phyloP scores from a whole-genome alignment of 202 grass and related monocot genomes.

The Setaria viridis region DNA sequence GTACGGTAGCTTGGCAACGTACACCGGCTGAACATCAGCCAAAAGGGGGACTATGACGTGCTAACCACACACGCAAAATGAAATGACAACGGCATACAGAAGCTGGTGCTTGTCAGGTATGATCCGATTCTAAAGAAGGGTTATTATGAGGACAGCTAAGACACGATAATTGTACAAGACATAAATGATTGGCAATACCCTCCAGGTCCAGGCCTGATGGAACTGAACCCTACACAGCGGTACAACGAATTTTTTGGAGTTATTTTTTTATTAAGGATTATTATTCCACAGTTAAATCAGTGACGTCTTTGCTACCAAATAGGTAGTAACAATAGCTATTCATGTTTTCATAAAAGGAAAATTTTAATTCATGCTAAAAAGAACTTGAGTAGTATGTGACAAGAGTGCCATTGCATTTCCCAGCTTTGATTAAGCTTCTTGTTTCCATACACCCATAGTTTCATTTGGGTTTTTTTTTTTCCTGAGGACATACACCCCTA shows the following conservation, averaged over 20 bases:
- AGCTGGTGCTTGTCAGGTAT: slow-evolving; percentile 15
- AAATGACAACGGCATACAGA: slow-evolving; percentile 24
- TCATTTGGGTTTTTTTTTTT: no score
- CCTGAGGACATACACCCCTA: neutral
- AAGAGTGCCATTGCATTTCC: neutral
- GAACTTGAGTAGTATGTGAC: neutral
- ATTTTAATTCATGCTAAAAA: neutral
- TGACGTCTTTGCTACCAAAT: slow-evolving; percentile 9
- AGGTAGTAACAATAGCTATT: neutral
- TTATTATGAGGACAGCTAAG: slow-evolving; percentile 28
- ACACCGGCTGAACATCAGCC: slow-evolving; percentile 17
- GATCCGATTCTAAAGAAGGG: neutral
- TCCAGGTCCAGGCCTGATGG: neutral
- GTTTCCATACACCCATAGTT: no score
- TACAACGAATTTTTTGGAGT: neutral
- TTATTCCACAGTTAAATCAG: neutral
- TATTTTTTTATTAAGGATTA: neutral
- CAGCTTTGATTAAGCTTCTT: neutral
- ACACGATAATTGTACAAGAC: neutral
- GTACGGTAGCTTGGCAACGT: neutral
- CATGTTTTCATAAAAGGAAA: neutral
- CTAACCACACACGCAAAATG: slow-evolving; percentile 11
- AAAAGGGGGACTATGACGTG: slow-evolving; percentile 12
- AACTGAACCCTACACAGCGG: slow-evolving; percentile 31
- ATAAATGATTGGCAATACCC: neutral